Base-by-base conservation (phyloP, 306 rosid genomes). In the Arachis stenosperma region DNA sequence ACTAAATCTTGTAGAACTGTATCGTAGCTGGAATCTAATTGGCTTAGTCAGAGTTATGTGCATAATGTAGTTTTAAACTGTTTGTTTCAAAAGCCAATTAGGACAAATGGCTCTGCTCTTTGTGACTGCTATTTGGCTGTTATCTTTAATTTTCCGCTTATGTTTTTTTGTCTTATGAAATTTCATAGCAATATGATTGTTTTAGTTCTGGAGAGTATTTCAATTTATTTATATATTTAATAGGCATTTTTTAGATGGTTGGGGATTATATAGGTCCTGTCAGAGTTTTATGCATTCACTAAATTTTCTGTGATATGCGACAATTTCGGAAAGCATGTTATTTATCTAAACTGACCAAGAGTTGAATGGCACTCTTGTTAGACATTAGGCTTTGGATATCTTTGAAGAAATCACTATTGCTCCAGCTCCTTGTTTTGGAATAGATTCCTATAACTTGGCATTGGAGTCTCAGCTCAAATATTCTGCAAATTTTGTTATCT, bases 1-100 rank as follows among this genome's bases (percentile, higher is more conserved):
- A 76, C 61, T 44, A 71, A 62, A 57, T 42, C 55, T 13, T 51
- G 68, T 48, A 33, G 53, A 71, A 42, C 37, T 62, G 13, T 33
- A 55, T 53, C 59, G 48, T 61, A 71, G 6, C 36, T 74, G 61
- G 48, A 56, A 74, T 69, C 51, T 60, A 68, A 30, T 70, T 75
- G 76, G 61, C 76, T 44, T 57, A 75, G 75, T 27, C 54, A 53
- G 44, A 42, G 61, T 40, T 50, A 29, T 12, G 39, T 54, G 7
- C 63, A 3, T 74, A 47, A 52, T 70, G 47, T 9, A 58, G 53
- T 17, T 55, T 41, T 69, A 50, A 50, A 51, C 7, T 72, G 54
- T 66, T 69, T 27, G 37, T 13, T 65, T 48, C 3, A 37, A 39
- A 69, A 53, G 69, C 69, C 0, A 33, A 57, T 9, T 42, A 52